Evolutionary conservation across 768 basidiomycete genomes (phyloP).

Genomic region (Amanita brunnescens): DNA sequence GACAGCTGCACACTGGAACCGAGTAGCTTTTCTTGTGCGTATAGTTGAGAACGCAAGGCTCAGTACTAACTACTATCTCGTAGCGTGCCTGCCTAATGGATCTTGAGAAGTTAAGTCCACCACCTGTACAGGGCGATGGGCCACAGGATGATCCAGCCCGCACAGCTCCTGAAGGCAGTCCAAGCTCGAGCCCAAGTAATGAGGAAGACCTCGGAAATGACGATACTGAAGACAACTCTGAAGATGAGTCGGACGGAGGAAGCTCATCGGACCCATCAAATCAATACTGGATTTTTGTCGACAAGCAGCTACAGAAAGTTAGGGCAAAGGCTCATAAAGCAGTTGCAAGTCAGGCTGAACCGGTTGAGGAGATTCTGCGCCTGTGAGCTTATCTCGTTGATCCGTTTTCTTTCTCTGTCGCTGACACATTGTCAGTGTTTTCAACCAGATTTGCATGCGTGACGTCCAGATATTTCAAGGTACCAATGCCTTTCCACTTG

Average conservation of each 20-base stretch:
- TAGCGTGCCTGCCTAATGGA: conserved; percentile 1
- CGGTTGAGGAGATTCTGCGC: background rate
- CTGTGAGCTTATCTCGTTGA: background rate
- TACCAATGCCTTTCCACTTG: background rate
- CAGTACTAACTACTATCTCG: background rate
- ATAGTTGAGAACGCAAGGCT: background rate
- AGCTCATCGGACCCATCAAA: background rate
- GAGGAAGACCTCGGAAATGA: background rate
- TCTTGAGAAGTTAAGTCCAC: background rate
- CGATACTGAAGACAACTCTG: background rate
- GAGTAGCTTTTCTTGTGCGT: background rate
- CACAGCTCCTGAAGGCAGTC: too few species aligned
- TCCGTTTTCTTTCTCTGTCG: background rate
- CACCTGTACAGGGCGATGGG: background rate
- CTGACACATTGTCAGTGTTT: background rate
- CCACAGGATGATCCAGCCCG: background rate
- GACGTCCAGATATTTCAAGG: background rate
- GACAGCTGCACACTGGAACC: background rate
- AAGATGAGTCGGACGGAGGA: background rate
- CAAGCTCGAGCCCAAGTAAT: too few species aligned
- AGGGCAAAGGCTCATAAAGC: background rate
- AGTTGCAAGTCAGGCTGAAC: background rate
- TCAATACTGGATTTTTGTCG: background rate
- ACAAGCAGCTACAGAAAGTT: background rate
- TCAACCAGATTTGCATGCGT: background rate